Conservation (phyloP, 139 green algal species). For the Micractinium conductrix region DNA sequence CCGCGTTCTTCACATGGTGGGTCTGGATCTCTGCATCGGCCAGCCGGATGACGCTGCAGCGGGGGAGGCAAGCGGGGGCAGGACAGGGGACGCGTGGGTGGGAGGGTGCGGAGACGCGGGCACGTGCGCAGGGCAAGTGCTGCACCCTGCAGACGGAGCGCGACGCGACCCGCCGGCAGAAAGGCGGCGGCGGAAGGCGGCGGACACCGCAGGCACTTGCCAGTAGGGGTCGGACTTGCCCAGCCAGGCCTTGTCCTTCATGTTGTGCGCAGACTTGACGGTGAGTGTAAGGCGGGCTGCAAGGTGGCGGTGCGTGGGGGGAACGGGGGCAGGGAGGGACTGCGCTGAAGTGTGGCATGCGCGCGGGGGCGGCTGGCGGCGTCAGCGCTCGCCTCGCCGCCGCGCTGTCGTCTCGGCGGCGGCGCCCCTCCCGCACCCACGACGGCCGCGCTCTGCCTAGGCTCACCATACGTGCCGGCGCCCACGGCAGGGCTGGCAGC, state of each 20-base stretch:
- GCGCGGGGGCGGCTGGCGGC: background rate
- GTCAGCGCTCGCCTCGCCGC: background rate
- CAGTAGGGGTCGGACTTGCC: slow-evolving; percentile 49
- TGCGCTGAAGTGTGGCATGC: too few relatives aligned
- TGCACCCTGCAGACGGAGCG: too few relatives aligned
- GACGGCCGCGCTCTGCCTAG: background rate
- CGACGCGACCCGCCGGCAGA: too few relatives aligned
- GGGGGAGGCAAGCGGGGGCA: background rate
- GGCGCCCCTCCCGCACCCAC: background rate
- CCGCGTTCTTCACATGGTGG: slow-evolving; percentile 42
- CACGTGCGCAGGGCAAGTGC: background rate
- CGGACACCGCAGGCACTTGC: background rate
- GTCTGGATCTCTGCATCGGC: slow-evolving; percentile 44
- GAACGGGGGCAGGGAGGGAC: too few relatives aligned
- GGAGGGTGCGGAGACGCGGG: background rate
- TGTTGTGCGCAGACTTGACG: slow-evolving; percentile 40
- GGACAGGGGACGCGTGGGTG: background rate
- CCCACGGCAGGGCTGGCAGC: background rate
- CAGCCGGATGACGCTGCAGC: slow-evolving; percentile 21
- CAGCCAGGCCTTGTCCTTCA: slow-evolving; percentile 47
- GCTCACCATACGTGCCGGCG: slow-evolving; percentile 10
- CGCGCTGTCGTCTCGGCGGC: background rate
- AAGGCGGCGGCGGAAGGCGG: too few relatives aligned
- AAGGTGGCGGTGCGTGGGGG: too few relatives aligned
- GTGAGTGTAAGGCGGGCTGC: background rate